These are phyloP conservation scores for Ceratobasidium sp. DNA, from an alignment of 1,284 basidiomycete genomes.

Conservation along the genomic window DNA sequence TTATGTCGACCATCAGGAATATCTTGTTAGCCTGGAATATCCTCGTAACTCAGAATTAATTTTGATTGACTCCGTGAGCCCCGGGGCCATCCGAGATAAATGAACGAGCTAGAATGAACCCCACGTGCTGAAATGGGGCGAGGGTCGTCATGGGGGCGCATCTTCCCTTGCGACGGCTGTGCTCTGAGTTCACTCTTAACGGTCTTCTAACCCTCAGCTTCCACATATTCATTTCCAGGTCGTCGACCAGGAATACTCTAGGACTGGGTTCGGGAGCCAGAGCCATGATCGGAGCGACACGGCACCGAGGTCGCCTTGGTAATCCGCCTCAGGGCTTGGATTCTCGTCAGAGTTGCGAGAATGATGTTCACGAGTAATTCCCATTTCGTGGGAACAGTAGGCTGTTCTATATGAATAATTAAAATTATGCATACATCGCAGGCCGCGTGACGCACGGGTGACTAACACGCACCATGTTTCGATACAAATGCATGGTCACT, in stretches of 20 bases:
- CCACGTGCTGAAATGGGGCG: constrained; percentile 15
- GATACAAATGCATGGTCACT: not conserved
- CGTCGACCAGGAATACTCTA: no score
- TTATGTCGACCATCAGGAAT: not conserved
- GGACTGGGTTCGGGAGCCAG: not conserved
- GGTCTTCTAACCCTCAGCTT: not conserved
- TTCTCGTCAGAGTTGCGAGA: not conserved
- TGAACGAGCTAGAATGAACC: not conserved
- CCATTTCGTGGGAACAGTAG: constrained; percentile 23
- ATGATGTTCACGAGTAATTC: constrained; percentile 11
- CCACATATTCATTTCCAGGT: not conserved
- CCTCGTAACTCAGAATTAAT: not conserved
- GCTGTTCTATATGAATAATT: not conserved
- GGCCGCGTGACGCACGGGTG: no score
- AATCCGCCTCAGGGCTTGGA: constrained; percentile 21
- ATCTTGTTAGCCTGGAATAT: no score
- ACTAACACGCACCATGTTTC: not conserved
- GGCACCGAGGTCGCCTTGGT: constrained; percentile 36
- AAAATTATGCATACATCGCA: not conserved
- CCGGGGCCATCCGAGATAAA: not conserved
- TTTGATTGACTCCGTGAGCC: not conserved
- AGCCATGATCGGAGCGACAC: not conserved
- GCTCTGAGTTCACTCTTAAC: constrained; percentile 5
- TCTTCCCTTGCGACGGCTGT: constrained; percentile 35
- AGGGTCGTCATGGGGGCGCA: constrained; percentile 15